Conservation (phyloP, 208 protist species). For the Trypanosoma melophagium region DNA sequence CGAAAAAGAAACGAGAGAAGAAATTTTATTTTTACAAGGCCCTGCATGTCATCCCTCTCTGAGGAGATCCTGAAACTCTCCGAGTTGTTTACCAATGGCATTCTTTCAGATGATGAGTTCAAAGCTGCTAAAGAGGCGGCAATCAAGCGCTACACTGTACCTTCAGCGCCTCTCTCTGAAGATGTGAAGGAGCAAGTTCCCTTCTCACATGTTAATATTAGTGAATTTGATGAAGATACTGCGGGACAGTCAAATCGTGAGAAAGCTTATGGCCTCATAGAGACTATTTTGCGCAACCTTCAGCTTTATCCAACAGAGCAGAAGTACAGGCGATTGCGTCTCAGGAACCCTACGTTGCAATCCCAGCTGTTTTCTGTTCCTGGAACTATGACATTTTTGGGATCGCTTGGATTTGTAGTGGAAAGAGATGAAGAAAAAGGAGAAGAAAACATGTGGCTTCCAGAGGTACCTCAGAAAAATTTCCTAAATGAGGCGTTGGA, state of each 20-base stretch:
- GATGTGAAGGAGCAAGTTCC: not conserved
- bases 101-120: slow-evolving; percentile 63
- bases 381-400: slow-evolving; percentile 38
- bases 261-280: slow-evolving; percentile 40
- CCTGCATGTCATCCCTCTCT: slow-evolving; percentile 38
- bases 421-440: not conserved
- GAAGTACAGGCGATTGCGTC: slow-evolving; percentile 56
- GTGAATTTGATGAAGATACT: slow-evolving; percentile 14
- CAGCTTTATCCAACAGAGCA: slow-evolving; percentile 33
- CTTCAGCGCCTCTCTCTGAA: not conserved
- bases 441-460: slow-evolving; percentile 8
- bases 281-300: slow-evolving; percentile 54
- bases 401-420: slow-evolving; percentile 43
- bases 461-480: slow-evolving; percentile 8
- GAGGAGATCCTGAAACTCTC: slow-evolving; percentile 51
- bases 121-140: slow-evolving; percentile 50
- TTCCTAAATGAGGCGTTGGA: slow-evolving; percentile 28
- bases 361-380: slow-evolving; percentile 53
- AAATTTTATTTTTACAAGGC: not conserved
- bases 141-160: slow-evolving; percentile 26
- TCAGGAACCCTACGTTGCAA: slow-evolving; percentile 36
- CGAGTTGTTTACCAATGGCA: slow-evolving; percentile 52
- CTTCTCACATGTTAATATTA: slow-evolving; percentile 10
- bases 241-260: slow-evolving; percentile 23
- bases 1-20: not conserved